Evolutionary conservation across 2,329 filamentous ascomycete species (phyloP), one percentile per base, ranked within the genome.

Genomic region (Fusarium chlamydosporum): DNA sequence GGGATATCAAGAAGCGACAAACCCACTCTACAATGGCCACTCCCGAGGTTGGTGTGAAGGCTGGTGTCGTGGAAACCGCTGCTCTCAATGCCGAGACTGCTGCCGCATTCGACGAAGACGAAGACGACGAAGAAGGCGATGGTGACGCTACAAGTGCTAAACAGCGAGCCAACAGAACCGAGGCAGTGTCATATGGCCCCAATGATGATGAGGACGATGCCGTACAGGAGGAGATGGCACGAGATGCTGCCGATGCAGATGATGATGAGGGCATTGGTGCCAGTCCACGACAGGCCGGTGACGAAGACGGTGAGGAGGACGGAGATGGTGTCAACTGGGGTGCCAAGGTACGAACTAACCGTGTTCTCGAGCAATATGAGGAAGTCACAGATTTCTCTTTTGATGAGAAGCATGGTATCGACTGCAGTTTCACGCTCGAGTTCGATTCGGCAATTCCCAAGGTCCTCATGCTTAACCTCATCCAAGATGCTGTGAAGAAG

Each of bases 201-300:
- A 96, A 97, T 46, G 96, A 98, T 76, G 94, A 97, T 7, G 95
- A 95, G 6, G 96, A 98, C 75, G 88, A 93, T 70, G 89, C 86
- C 35, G 89, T 96, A 56, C 89, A 91, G 72, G 82, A 83, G 53
- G 85, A 86, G 59, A 86, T 91, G 74, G 86, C 88, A 57, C 83
- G 82, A 33, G 88, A 90, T 52, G 86, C 84, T 9, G 85, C 83
- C 4, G 88, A 88, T 20, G 85, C 85, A 4, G 86, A 88, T 9
- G 84, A 88, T 35, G 88, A 91, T 18, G 78, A 79, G 34, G 70
- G 84, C 84, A 82, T 87, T 53, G 83, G 82, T 23, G 84, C 83
- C 54, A 86, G 83, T 65, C 83, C 83, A 5, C 77, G 77, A 35
- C 79, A 81, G 7, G 76, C 82, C 18, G 81, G 81, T n/a, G 75